Evolutionary conservation across 257 asterid genomes (phyloP).

Genomic region (Nemophila menziesii): DNA sequence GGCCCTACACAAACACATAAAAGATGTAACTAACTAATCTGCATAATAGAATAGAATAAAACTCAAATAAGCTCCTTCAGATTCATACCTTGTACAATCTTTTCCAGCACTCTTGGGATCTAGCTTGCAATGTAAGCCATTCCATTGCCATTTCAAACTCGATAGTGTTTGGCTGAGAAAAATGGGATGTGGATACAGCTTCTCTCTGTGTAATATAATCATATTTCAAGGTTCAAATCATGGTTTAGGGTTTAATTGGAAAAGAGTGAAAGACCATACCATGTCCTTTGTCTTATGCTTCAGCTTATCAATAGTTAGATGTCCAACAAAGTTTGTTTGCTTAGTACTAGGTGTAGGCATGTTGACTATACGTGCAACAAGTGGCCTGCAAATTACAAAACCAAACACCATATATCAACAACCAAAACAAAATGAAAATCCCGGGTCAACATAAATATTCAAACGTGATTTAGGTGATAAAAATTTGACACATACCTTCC

Average conservation of each 20-base stretch:
- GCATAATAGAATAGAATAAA: background rate
- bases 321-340: slow-evolving; percentile 40
- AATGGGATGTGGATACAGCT: slow-evolving; percentile 76
- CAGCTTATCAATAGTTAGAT: slow-evolving; percentile 38
- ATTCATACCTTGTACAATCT: slow-evolving; percentile 45
- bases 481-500: slow-evolving; percentile 32
- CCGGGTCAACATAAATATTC: too few relatives aligned
- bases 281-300: slow-evolving; percentile 46
- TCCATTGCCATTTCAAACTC: slow-evolving; percentile 75
- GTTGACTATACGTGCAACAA: slow-evolving; percentile 33
- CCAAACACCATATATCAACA: background rate
- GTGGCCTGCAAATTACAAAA: slow-evolving; percentile 46
- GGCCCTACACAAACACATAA: background rate
- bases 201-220: slow-evolving; percentile 37
- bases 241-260: background rate
- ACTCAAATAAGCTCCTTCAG: background rate
- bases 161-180: slow-evolving; percentile 73
- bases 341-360: slow-evolving; percentile 30
- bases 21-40: background rate
- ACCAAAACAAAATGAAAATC: background rate
- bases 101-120: slow-evolving; percentile 49
- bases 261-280: slow-evolving; percentile 27
- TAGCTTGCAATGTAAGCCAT: slow-evolving; percentile 60
- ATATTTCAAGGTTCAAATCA: background rate
- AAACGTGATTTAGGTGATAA: background rate